These are phyloP conservation scores for Phytophthora pini DNA, from an alignment of 352 stramenopile species.

Conservation along the genomic window DNA sequence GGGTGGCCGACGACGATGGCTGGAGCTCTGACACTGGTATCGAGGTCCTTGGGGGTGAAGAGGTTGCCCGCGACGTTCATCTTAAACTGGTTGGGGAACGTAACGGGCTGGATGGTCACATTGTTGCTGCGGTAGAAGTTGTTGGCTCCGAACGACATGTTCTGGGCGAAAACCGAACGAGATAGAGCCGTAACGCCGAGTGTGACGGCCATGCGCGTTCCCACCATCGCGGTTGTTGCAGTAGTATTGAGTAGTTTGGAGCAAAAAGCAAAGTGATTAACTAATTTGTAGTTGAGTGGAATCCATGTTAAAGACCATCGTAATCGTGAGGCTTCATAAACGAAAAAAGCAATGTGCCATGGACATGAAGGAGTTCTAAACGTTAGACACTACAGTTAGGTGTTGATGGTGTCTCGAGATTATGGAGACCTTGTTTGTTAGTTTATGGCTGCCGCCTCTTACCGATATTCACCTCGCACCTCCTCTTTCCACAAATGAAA, in stretches of 20 bases:
- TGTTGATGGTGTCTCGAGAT: no score
- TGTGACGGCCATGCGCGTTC: constrained; percentile 5
- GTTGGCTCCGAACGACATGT: constrained; percentile 23
- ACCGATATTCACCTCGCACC: no score
- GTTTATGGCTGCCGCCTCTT: no score
- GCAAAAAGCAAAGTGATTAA: constrained; percentile 18
- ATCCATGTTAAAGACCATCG: no score
- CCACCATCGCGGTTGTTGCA: constrained; percentile 9
- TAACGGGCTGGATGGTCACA: constrained; percentile 18
- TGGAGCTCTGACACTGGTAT: not conserved
- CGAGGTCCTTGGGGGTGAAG: constrained; percentile 16
- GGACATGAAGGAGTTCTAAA: no score
- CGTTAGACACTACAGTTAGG: no score
- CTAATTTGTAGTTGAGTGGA: not conserved
- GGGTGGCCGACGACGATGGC: constrained; percentile 21
- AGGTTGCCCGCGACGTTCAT: constrained; percentile 16
- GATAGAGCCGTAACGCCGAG: constrained; percentile 8
- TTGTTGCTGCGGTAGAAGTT: constrained; percentile 29
- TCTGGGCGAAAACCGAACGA: constrained; percentile 11
- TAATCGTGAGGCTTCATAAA: not conserved
- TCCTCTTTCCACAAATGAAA: no score
- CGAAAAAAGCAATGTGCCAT: not conserved
- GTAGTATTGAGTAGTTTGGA: constrained; percentile 8
- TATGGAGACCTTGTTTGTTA: no score
- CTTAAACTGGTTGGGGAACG: constrained; percentile 19